Evolutionary conservation across 805 yeast genomes (phyloP).

Genomic region (Zygosaccharomyces rouxii): DNA sequence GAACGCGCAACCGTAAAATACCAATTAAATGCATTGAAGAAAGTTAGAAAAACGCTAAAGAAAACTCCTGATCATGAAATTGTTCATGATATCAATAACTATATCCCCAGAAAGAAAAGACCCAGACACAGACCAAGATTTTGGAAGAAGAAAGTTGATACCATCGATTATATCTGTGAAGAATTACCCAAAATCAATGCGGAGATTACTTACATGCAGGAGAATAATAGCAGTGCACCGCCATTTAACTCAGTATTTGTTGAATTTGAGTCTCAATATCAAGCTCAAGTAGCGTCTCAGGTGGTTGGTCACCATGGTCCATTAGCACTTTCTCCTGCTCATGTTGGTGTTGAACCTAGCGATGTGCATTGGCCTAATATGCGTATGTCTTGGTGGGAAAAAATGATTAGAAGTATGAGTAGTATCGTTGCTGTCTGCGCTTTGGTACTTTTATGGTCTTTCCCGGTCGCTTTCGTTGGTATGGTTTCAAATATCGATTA

Average conservation of each 20-base stretch:
- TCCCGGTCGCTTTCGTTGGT: conserved; percentile 79
- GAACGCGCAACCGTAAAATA: conserved; percentile 63
- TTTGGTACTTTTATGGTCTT: conserved; percentile 61
- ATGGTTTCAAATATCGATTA: conserved; percentile 62
- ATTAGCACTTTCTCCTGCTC: conserved; percentile 54
- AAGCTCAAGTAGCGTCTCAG: conserved; percentile 70
- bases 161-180: conserved; percentile 53
- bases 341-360: conserved; percentile 57
- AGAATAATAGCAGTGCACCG: conserved; percentile 40
- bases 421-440: conserved; percentile 54
- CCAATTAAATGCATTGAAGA: conserved; percentile 59
- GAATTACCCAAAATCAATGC: conserved; percentile 52
- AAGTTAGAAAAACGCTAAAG: conserved; percentile 61
- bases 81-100: conserved; percentile 45
- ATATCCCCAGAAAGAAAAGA: conserved; percentile 63
- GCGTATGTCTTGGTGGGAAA: conserved; percentile 79
- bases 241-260: conserved; percentile 81
- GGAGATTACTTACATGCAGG: conserved; percentile 55
- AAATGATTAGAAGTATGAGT: conserved; percentile 48
- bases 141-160: conserved; percentile 60
- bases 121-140: conserved; percentile 50
- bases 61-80: conserved; percentile 42
- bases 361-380: conserved; percentile 68
- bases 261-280: conserved; percentile 71
- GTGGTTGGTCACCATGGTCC: conserved; percentile 62